Evolutionary conservation across 169 alveolate genomes (phyloP), one percentile per base, ranked within the genome.

Genomic region (Cryptosporidium xiaoi): DNA sequence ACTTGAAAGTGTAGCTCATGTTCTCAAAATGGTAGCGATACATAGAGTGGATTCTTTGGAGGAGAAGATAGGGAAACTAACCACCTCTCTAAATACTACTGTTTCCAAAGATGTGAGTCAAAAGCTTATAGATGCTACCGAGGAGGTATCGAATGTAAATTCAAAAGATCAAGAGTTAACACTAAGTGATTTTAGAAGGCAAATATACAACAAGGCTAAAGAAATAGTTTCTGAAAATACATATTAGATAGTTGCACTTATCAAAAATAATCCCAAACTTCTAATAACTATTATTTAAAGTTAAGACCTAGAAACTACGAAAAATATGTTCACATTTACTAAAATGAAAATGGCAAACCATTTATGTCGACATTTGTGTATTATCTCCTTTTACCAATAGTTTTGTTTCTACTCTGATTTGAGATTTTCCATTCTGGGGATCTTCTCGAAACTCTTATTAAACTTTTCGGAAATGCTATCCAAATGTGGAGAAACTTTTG

Each of bases 1-100:
- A 44, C 51, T 77, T 2, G 87, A 77, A 62, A 77, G 18, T 60
- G 64, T 77, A 3, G 87, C 87, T 53, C 87, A 77, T 60, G 65
- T 77, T 31, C 65, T 77, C n/a, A 77, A 77, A 44, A 77, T 77
- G 71, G 65, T 77, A 44, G 87, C 87, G 24, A 77, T 77, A 40
- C 69, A 56, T n/a, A 56, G 87, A 77, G 87, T 77, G 4, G 87
- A 77, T 56, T 60, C 77, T 53, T 40, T 77, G 24, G 87, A 77
- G 27, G 87, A 77, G 29, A 77, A 62, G 71, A 60, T 77, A 77
- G 46, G 56, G 40, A 56, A 56, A 8, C 64, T 77, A n/a, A 33
- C 87, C 8, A 50, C n/a, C 64, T 77, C 71, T 3, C 18, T 77
- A 13, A 13, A 29, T 24, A 71, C 16, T 65, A 29, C 33, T 31